These are phyloP conservation scores for Diaporthe sp. DNA, from an alignment of 2,329 filamentous ascomycete genomes.

Conservation along the genomic window DNA sequence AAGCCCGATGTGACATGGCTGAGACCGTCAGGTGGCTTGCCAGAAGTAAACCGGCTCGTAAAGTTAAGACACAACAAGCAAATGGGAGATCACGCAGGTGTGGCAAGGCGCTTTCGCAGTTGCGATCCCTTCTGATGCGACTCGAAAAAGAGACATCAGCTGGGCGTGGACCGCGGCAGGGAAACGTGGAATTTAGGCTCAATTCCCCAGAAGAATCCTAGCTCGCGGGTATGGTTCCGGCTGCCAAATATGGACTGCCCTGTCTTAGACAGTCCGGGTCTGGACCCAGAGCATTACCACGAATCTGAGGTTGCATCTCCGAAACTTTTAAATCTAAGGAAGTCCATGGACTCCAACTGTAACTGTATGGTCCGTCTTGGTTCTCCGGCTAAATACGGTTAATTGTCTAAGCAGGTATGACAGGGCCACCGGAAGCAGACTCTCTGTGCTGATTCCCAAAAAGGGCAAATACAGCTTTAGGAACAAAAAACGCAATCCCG, in stretches of 20 bases:
- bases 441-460: not conserved
- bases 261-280: not conserved
- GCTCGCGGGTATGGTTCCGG: conserved; percentile 23
- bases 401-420: not conserved
- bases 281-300: not conserved
- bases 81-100: not conserved
- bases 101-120: not conserved
- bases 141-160: not conserved
- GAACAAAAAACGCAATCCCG: not conserved
- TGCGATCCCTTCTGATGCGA: not conserved
- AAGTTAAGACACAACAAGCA: not conserved
- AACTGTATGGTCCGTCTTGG: not conserved
- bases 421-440: not conserved
- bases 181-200: conserved; percentile 29
- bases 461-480: not conserved
- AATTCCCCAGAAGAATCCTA: conserved; percentile 14
- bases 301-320: not conserved
- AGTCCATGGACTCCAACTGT: not conserved
- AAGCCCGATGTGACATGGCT: not conserved
- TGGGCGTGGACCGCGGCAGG: not conserved
- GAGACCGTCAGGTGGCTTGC: not conserved
- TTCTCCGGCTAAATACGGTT: conserved; percentile 16
- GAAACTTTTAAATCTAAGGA: not conserved
- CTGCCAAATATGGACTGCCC: conserved; percentile 20
- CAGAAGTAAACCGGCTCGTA: not conserved